These are phyloP conservation scores for Leccinum subgranulosum DNA, from an alignment of 768 basidiomycete genomes.

Conservation along the genomic window DNA sequence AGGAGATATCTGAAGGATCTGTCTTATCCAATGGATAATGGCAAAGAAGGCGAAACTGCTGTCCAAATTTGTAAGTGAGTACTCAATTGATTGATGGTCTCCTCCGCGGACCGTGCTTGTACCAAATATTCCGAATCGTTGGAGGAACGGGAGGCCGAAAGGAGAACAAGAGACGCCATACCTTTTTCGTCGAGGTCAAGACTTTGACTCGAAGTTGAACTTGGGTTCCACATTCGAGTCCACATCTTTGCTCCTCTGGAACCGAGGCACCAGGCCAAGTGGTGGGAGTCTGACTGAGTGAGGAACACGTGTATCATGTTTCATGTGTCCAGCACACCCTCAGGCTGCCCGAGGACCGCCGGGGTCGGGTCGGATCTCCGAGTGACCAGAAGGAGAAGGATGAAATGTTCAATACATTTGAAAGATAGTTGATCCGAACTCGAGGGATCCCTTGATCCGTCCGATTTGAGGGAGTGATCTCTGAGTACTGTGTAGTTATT, in stretches of 20 bases:
- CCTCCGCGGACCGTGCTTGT: not conserved
- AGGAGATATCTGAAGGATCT: not conserved
- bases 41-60: not conserved
- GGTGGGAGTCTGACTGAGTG: not conserved
- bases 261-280: not conserved
- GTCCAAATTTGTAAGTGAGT: not conserved
- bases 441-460: no score
- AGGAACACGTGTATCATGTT: not conserved
- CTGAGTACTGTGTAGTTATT: no score
- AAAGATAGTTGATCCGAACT: no score
- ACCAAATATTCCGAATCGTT: not conserved
- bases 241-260: not conserved
- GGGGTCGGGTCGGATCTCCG: not conserved
- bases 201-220: not conserved
- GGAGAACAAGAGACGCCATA: not conserved
- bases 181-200: not conserved
- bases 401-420: not conserved
- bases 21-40: not conserved
- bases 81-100: not conserved
- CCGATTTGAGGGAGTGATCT: no score
- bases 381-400: not conserved
- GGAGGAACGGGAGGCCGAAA: not conserved
- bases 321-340: no score
- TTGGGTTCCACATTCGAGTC: not conserved
- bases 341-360: not conserved